Evolutionary conservation across 2,329 filamentous ascomycete species (phyloP), one percentile per base, ranked within the genome.

Genomic region (Penicillium corylophilum): DNA sequence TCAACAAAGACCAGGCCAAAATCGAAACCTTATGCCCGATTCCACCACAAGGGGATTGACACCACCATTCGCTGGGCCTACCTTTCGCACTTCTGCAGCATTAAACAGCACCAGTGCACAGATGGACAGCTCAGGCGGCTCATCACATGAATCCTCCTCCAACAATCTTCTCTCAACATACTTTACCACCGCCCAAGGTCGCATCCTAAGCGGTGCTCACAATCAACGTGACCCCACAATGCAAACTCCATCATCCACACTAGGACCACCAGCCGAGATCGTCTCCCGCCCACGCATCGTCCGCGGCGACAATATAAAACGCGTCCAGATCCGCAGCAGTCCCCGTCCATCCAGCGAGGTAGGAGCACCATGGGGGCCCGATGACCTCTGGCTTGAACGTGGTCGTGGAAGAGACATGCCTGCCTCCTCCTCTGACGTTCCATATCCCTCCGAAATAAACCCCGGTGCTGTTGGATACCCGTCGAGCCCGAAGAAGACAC

Each of bases 251-350:
- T 26, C 48, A 24, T 54, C 52, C 26, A 49, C 57, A 1, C 52
- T 66, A 18, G 65, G 57, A 7, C 60, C 62, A 33, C 58, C 62
- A 9, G 59, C 64, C 18, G 68, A 73, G 42, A 64, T 65, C 4
- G 51, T 69, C 10, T 67, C 69, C 2, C 56, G 64, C 15, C 70
- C 67, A 12, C 67, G 67, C n/a, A 64, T 66, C 15, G 61, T 71
- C 15, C 59, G 63, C 9, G 50, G 59, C 10, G 63, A 70, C 24
- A 66, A 70, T 44, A 71, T 71, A 28, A 69, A 64, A 45, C 57
- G 64, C 12, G 63, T 71, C 1, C 55, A 70, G 24, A 64, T 69
- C 18, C 63, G 62, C n/a, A 61, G 57, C 28, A 64, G 65, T 22
- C 64, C 63, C 16, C 64, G 60, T 2, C 60, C 61, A 31, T 58